Percentiles rank a stretch among this genome's conserved stretches.
Evolutionary conservation across 192 early-diverging fungal species (phyloP).

Genomic region (Allomyces arbusculus): DNA sequence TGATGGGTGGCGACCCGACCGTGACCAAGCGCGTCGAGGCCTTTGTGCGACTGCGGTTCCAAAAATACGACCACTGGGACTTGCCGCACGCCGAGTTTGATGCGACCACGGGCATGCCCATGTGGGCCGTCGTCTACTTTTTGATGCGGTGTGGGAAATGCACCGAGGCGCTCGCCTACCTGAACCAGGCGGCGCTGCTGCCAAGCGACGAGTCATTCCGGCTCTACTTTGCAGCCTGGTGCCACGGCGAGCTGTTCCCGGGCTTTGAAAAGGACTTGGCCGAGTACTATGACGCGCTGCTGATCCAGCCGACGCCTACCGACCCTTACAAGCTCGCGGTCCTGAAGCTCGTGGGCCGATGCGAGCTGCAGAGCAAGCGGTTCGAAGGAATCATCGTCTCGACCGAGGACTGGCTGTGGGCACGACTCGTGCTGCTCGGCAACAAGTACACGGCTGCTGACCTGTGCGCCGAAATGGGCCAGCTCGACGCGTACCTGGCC

Average conservation of each 20-base stretch:
- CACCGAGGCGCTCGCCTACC: background rate
- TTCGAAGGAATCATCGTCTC: slow-evolving; percentile 37
- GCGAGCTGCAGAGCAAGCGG: slow-evolving; percentile 45
- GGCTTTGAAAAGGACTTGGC: too few species aligned
- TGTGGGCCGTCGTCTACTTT: background rate
- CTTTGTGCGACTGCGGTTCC: background rate
- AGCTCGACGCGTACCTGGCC: too few species aligned
- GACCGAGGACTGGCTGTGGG: slow-evolving; percentile 88
- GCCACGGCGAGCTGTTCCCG: too few species aligned
- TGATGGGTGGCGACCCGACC: background rate
- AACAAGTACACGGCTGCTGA: too few species aligned
- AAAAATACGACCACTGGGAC: background rate
- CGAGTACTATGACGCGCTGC: too few species aligned
- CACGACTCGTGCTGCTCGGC: slow-evolving; percentile 38
- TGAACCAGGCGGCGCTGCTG: too few species aligned
- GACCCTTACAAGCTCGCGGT: slow-evolving; percentile 51
- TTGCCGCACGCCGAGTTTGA: background rate
- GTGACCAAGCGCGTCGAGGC: background rate
- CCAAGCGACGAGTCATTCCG: too few species aligned
- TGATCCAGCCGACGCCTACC: too few species aligned
- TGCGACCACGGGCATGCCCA: background rate
- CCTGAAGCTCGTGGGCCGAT: slow-evolving; percentile 79
- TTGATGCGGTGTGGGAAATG: background rate
- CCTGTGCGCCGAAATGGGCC: too few species aligned
- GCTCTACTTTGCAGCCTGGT: too few species aligned